phyloP scores from a whole-genome alignment of 441 rosid species.

The Syzygium syzygioides region DNA sequence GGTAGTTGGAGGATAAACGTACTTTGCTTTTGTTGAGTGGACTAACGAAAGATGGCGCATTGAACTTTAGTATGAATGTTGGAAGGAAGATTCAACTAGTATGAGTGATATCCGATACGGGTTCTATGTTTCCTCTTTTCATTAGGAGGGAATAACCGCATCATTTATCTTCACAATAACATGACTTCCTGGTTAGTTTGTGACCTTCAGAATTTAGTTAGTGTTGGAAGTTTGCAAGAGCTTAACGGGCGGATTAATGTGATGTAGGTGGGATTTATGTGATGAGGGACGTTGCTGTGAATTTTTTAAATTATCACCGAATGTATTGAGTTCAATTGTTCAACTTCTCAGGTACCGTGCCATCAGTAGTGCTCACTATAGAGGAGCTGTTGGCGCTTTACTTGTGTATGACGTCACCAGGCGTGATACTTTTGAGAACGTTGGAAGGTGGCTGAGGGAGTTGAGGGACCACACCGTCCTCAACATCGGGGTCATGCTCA shows the following conservation, averaged over 20 bases:
- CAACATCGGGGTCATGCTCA: conserved; percentile 25
- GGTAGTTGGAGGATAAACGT: too few relatives aligned
- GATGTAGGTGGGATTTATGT: not conserved
- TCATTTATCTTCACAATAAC: too few relatives aligned
- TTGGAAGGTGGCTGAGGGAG: conserved; percentile 23
- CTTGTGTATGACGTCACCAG: conserved; percentile 22
- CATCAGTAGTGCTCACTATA: conserved; percentile 21
- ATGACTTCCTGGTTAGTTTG: not conserved
- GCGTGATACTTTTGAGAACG: conserved; percentile 17
- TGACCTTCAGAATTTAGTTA: not conserved
- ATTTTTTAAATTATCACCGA: not conserved
- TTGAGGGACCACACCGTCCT: conserved; percentile 20
- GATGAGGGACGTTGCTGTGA: not conserved
- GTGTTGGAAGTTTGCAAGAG: not conserved
- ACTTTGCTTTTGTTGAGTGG: too few relatives aligned
- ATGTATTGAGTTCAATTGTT: not conserved
- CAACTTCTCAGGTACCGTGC: conserved; percentile 17
- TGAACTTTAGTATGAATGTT: too few relatives aligned
- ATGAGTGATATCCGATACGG: too few relatives aligned
- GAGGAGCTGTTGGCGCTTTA: conserved; percentile 19
- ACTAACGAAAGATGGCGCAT: too few relatives aligned
- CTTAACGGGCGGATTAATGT: not conserved
- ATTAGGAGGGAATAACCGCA: too few relatives aligned
- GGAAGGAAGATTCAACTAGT: too few relatives aligned
- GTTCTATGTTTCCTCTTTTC: too few relatives aligned